Conservation (phyloP, 192 early-diverging fungal species). For the Gigaspora rosea region DNA sequence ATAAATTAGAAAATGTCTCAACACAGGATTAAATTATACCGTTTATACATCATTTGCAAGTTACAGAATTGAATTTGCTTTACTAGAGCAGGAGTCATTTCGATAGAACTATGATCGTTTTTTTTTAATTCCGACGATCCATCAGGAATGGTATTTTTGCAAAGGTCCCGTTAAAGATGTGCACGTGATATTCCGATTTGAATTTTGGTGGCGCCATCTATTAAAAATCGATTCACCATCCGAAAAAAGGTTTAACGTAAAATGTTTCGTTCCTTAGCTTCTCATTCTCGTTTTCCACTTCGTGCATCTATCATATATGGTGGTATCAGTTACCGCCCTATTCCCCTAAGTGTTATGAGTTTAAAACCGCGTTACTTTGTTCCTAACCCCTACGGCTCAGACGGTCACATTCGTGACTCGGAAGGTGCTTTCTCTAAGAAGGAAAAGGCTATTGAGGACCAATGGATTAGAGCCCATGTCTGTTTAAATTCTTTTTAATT, state of each 20-base stretch:
- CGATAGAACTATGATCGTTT: too few relatives aligned
- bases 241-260: background rate
- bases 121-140: too few relatives aligned
- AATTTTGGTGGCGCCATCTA: too few relatives aligned
- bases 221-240: too few relatives aligned
- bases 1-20: too few relatives aligned
- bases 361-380: background rate
- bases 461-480: slow-evolving; percentile 42
- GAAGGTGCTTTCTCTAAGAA: slow-evolving; percentile 38
- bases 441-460: slow-evolving; percentile 45
- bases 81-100: too few relatives aligned
- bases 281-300: background rate
- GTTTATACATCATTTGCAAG: too few relatives aligned
- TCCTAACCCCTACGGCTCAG: background rate
- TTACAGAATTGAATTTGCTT: too few relatives aligned
- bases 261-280: slow-evolving; percentile 10
- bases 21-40: too few relatives aligned
- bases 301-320: slow-evolving; percentile 39
- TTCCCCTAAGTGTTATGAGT: background rate
- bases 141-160: too few relatives aligned
- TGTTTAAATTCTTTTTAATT: slow-evolving; percentile 11
- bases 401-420: slow-evolving; percentile 35
- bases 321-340: background rate
- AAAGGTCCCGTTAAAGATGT: too few relatives aligned
- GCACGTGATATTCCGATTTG: too few relatives aligned